Conservation (phyloP, 2,329 filamentous ascomycete species). For the Claviceps digitariae region DNA sequence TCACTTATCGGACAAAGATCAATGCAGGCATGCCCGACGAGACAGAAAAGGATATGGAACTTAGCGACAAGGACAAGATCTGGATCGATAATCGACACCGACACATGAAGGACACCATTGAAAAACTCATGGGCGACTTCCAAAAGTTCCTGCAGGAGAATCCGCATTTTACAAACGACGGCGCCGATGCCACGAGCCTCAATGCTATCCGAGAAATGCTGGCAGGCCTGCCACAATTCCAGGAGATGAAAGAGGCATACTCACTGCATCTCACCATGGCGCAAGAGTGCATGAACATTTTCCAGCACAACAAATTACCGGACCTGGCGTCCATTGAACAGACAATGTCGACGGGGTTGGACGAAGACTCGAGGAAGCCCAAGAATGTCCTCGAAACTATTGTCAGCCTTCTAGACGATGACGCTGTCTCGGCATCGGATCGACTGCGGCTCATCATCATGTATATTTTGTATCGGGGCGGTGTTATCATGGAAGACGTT, state of each 20-base stretch:
- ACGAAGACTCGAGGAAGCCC: conserved; percentile 83
- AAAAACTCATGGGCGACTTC: conserved; percentile 85
- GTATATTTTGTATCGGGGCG: conserved; percentile 76
- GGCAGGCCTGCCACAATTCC: conserved; percentile 84
- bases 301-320: conserved; percentile 69
- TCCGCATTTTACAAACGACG: conserved; percentile 73
- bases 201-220: conserved; percentile 97
- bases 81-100: conserved; percentile 91
- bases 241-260: conserved; percentile 90
- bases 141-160: conserved; percentile 84
- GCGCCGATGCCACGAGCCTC: conserved; percentile 54
- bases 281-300: conserved; percentile 90
- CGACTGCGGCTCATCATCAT: conserved; percentile 74
- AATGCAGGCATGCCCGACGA: conserved; percentile 59
- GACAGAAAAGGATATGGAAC: conserved; percentile 81
- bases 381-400: conserved; percentile 81
- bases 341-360: conserved; percentile 77
- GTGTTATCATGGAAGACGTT: conserved; percentile 72
- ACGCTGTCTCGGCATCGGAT: conserved; percentile 56
- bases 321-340: conserved; percentile 86
- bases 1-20: conserved; percentile 67
- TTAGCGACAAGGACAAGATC: conserved; percentile 79
- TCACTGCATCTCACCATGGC: conserved; percentile 93
- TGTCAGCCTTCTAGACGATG: conserved; percentile 78
- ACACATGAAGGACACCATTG: conserved; percentile 97